Base-by-base conservation (phyloP, 1,284 basidiomycete genomes). In the Apiotrichum laibachii region DNA sequence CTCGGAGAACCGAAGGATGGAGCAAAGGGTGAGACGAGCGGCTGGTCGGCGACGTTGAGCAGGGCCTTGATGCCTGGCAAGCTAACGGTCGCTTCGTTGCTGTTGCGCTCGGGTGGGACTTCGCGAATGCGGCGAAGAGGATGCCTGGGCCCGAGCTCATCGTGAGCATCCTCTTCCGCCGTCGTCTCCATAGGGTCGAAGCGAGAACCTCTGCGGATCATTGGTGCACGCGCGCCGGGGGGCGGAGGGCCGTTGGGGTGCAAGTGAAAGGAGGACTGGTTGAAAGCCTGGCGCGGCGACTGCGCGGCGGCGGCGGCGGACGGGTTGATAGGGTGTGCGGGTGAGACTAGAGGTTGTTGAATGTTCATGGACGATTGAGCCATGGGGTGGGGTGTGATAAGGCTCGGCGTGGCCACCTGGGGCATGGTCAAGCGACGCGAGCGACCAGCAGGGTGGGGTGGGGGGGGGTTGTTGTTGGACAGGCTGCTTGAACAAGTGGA, bases 161-260 rank as follows among this genome's bases (percentile, higher is more conserved):
- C 73, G 47, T 75, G 69, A 2, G 62, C 66, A 7, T 73, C 71
- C 5, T 69, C 69, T 16, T 72, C 72, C 7, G 55, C 55, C 18
- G 66, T 62, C 12, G 67, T 65, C 19, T 66, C 67, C 70, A 77
- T 72, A 0, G 75, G 75, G 56, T 77, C 75, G 50, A 72, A 72
- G 22, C 73, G 62, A 8, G 68, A 70, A 47, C 63, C 61, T 22
- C 72, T 55, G 19, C 64, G 58, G 22, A 62, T 56, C 59, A 59
- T 63, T 22, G 62, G 62, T 26, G 59, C 37, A 46, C 62, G 62
- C 33, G 62, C 62, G 35, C 62, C 62, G 21, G 59, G 59, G 12
- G 62, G 62, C 18, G 62, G 58, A n/a, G 49, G 49, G 37, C 49
- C 49, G 49, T 39, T 16, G n/a, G 19, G 49, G 6, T 50, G 26